A percentile compares a stretch with the other conserved stretches of the same genome.
These are phyloP conservation scores for Geranium incanum DNA, from an alignment of 441 rosid genomes.

Conservation along the genomic window DNA sequence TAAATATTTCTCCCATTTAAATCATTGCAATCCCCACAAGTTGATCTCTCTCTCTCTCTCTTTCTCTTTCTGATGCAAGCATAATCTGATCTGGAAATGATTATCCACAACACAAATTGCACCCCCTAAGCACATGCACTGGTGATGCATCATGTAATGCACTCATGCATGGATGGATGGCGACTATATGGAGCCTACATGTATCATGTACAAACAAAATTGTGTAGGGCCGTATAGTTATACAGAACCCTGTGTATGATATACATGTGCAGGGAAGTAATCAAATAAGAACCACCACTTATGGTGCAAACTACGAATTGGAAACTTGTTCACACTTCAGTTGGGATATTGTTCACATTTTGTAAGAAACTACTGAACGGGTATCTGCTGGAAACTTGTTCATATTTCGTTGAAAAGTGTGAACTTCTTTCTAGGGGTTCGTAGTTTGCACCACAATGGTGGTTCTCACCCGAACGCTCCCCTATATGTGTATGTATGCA, in stretches of 20 bases:
- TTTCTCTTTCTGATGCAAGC: conserved; percentile 46
- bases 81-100: conserved; percentile 30
- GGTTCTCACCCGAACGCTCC: too few species aligned
- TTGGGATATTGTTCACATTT: too few species aligned
- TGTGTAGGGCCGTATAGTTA: conserved; percentile 1
- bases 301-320: too few species aligned
- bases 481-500: conserved; percentile 11
- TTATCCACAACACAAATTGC: conserved; percentile 43
- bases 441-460: too few species aligned
- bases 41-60: conserved; percentile 22
- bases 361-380: too few species aligned
- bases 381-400: too few species aligned
- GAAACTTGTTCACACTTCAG: too few species aligned
- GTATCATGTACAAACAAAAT: conserved; percentile 1
- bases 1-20: conserved; percentile 32
- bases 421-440: too few species aligned
- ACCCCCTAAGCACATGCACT: conserved; percentile 19
- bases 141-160: conserved; percentile 9
- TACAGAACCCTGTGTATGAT: background rate
- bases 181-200: background rate
- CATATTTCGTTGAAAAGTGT: too few species aligned
- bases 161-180: conserved; percentile 19
- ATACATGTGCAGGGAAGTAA: background rate
- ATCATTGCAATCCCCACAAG: conserved; percentile 41
- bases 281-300: too few species aligned